Conservation (phyloP, 331 rosid genomes). For the Prunus yedoensis region DNA sequence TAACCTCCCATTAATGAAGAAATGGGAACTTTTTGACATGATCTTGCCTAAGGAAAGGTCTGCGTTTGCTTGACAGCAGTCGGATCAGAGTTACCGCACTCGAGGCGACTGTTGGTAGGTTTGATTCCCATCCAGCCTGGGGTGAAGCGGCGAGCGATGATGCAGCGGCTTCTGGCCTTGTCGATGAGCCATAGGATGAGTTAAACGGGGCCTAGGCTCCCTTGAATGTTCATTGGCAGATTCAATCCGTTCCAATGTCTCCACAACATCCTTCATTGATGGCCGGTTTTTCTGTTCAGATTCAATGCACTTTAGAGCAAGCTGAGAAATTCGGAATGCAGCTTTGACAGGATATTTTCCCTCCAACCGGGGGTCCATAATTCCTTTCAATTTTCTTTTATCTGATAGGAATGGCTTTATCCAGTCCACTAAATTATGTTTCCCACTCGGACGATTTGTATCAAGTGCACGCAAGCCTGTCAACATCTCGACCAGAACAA, state of each 20-base stretch:
- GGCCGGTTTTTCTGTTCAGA: conserved; percentile 79
- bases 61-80: conserved; percentile 9
- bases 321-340: conserved; percentile 66
- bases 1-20: conserved; percentile 17
- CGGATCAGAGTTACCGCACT: conserved; percentile 12
- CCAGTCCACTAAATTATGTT: conserved; percentile 70
- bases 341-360: conserved; percentile 79
- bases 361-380: conserved; percentile 69
- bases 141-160: conserved; percentile 61
- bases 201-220: conserved; percentile 43
- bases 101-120: conserved; percentile 29
- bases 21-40: not conserved
- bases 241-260: conserved; percentile 56
- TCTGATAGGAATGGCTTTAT: conserved; percentile 70
- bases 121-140: conserved; percentile 24
- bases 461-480: conserved; percentile 76
- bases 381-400: conserved; percentile 61
- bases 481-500: conserved; percentile 79
- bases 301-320: conserved; percentile 75
- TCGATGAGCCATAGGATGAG: conserved; percentile 30
- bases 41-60: not conserved
- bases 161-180: conserved; percentile 47
- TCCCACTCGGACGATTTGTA: conserved; percentile 62
- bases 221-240: conserved; percentile 44
- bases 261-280: conserved; percentile 81